Evolutionary conservation across 2,329 filamentous ascomycete species (phyloP).

Genomic region (Cercospora sp.): DNA sequence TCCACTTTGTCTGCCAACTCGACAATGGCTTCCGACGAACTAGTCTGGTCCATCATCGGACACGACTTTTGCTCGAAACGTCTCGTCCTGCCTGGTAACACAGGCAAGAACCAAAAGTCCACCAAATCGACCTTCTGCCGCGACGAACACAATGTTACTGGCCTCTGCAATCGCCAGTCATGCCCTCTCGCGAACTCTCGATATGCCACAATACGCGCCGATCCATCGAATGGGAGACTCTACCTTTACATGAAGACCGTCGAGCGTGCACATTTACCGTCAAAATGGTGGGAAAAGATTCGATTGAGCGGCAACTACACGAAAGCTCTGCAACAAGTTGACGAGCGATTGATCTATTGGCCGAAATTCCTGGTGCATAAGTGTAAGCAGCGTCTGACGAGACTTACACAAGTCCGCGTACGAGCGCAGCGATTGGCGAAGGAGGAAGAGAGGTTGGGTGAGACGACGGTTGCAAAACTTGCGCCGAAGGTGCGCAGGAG

Average conservation of each 20-base stretch:
- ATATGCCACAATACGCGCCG: conserved; percentile 86
- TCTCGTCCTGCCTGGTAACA: conserved; percentile 61
- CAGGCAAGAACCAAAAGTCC: conserved; percentile 54
- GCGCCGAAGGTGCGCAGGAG: conserved; percentile 77
- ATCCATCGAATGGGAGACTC: conserved; percentile 75
- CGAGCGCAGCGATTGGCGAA: conserved; percentile 73
- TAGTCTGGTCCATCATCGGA: conserved; percentile 96
- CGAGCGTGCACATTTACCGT: conserved; percentile 83
- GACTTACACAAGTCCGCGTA: conserved; percentile 88
- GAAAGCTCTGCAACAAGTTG: conserved; percentile 83
- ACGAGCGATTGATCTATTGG: conserved; percentile 85
- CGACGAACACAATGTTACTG: conserved; percentile 62
- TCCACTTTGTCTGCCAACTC: not conserved
- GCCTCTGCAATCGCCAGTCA: conserved; percentile 81
- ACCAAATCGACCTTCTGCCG: conserved; percentile 94
- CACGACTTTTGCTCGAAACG: conserved; percentile 95
- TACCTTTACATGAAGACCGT: conserved; percentile 98
- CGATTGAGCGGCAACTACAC: conserved; percentile 88
- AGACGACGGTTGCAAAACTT: conserved; percentile 82
- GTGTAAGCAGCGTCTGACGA: conserved; percentile 92
- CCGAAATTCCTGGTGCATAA: conserved; percentile 92
- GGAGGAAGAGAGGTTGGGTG: conserved; percentile 86
- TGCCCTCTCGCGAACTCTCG: conserved; percentile 89
- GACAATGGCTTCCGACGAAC: conserved; percentile 86
- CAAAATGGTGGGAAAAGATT: conserved; percentile 92